Evolutionary conservation across 2,329 filamentous ascomycete genomes (phyloP).

Genomic region (Atkinsonella texensis): DNA sequence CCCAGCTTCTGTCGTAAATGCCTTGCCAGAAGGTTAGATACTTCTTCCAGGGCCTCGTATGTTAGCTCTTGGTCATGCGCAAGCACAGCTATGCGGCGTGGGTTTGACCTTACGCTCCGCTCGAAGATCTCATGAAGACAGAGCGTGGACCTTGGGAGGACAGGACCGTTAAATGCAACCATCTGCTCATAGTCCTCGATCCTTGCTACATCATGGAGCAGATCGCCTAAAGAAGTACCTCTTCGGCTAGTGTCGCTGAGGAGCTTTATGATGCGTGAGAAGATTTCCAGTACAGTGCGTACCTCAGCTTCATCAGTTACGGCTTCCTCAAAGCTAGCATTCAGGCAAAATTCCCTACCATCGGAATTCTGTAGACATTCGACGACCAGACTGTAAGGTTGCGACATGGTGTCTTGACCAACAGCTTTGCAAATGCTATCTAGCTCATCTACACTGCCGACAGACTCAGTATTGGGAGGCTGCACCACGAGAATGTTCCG

Average conservation of each 20-base stretch:
- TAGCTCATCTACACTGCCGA: not conserved
- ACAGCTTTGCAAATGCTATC: not conserved
- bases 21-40: not conserved
- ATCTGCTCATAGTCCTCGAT: not conserved
- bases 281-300: not conserved
- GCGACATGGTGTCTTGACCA: not conserved
- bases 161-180: not conserved
- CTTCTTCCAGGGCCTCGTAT: not conserved
- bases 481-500: not conserved
- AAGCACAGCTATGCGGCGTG: constrained; percentile 2
- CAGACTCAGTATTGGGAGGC: not conserved
- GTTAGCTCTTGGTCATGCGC: constrained; percentile 8
- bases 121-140: not conserved
- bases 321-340: not conserved
- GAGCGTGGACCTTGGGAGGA: not conserved
- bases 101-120: not conserved
- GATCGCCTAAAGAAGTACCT: not conserved
- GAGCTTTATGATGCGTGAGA: not conserved
- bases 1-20: not conserved
- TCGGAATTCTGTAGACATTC: constrained; percentile 19
- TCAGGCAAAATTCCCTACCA: constrained; percentile 19
- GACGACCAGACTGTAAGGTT: not conserved
- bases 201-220: not conserved
- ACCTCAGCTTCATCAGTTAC: constrained; percentile 30
- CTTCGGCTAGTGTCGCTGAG: not conserved